Percentiles rank a stretch among this genome's conserved stretches.
Conservation (phyloP, 257 asterid species). For the Petunia axillaris region DNA sequence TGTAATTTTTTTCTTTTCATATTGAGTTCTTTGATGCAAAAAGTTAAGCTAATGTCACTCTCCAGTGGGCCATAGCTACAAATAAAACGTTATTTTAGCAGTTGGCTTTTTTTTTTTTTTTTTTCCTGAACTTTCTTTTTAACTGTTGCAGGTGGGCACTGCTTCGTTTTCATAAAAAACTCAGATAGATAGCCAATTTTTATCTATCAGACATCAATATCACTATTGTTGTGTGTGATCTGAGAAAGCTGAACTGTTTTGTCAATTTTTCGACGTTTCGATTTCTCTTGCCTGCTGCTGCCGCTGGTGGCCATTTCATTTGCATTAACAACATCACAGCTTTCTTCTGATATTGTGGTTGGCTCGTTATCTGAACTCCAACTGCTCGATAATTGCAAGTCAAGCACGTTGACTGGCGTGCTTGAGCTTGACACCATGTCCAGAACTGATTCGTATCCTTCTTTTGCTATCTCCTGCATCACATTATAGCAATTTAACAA, state of each 20-base stretch:
- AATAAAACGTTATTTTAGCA: neutral
- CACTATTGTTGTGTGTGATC: neutral
- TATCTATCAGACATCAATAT: neutral
- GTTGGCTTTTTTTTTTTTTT: neutral
- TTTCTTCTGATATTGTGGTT: neutral
- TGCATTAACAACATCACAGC: neutral
- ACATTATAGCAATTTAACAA: conserved; percentile 45
- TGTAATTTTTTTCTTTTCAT: neutral
- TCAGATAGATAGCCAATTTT: neutral
- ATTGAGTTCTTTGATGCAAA: conserved; percentile 30
- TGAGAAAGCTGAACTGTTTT: conserved; percentile 28
- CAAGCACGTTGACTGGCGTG: conserved; percentile 58
- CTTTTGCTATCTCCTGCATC: conserved; percentile 47
- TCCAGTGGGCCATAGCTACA: conserved; percentile 15
- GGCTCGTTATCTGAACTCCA: conserved; percentile 35
- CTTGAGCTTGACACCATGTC: conserved; percentile 40
- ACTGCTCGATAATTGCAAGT: conserved; percentile 37
- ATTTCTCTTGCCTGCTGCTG: conserved; percentile 18
- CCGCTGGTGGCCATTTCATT: neutral
- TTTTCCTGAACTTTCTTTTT: neutral
- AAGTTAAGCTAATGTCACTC: conserved; percentile 28
- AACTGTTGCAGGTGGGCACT: neutral
- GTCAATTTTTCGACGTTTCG: conserved; percentile 40
- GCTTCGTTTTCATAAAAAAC: neutral
- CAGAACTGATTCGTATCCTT: conserved; percentile 39